These are phyloP conservation scores for Mycena pura DNA, from an alignment of 768 basidiomycete species.

Conservation along the genomic window DNA sequence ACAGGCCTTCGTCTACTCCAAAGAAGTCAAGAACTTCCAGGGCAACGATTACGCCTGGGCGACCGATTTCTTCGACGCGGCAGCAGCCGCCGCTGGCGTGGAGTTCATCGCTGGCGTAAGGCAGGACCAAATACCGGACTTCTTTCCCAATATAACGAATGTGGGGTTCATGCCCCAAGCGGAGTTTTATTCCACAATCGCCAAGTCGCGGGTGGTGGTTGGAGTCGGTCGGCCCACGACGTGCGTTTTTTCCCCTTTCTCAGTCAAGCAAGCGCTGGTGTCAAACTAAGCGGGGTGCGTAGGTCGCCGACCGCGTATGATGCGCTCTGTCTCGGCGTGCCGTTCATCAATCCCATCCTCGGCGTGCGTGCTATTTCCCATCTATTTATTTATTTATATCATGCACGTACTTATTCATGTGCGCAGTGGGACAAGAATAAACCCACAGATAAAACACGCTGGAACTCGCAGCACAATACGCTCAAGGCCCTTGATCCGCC, in stretches of 20 bases:
- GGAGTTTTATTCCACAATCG: neutral
- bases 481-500: slow-evolving; percentile 39
- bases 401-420: slow-evolving; percentile 22
- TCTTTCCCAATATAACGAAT: slow-evolving; percentile 9
- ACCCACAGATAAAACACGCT: slow-evolving; percentile 33
- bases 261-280: neutral
- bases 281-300: neutral
- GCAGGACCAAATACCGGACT: neutral
- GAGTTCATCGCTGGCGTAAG: slow-evolving; percentile 4
- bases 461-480: slow-evolving; percentile 41
- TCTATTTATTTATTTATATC: neutral
- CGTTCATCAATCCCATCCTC: slow-evolving; percentile 44
- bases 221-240: neutral
- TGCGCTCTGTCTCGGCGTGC: slow-evolving; percentile 42
- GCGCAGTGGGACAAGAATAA: slow-evolving; percentile 35
- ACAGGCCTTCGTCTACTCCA: slow-evolving; percentile 11
- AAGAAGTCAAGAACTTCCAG: neutral
- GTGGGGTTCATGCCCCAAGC: slow-evolving; percentile 1
- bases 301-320: slow-evolving; percentile 36
- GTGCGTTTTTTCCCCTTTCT: neutral
- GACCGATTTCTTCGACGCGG: slow-evolving; percentile 5
- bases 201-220: slow-evolving; percentile 7
- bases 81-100: neutral
- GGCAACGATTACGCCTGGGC: neutral
- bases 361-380: neutral